Conservation (phyloP, 2,329 filamentous ascomycete species). For the Huntiella bhutanensis region DNA sequence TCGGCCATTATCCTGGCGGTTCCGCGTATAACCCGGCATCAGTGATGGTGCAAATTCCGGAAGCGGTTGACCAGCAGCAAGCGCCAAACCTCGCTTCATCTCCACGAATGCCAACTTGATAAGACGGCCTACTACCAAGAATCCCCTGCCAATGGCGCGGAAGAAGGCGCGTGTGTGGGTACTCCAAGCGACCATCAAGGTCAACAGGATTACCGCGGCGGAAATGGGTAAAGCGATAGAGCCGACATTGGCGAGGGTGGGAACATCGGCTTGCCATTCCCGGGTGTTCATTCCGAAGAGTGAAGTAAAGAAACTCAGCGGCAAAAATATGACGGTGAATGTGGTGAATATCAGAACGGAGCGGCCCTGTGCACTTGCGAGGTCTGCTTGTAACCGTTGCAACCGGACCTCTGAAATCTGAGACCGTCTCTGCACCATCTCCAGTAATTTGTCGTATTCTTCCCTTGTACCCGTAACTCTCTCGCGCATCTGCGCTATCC, state of each 20-base stretch:
- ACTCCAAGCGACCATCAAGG: conserved; percentile 38
- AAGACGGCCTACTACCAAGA: background rate
- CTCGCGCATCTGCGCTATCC: conserved; percentile 36
- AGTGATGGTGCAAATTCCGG: no score
- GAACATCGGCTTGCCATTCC: conserved; percentile 36
- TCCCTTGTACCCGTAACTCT: conserved; percentile 38
- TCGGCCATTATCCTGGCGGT: background rate
- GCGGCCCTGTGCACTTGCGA: conserved; percentile 41
- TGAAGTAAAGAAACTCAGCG: conserved; percentile 45
- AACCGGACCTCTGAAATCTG: conserved; percentile 47
- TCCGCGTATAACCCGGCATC: no score
- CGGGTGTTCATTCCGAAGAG: conserved; percentile 46
- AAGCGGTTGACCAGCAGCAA: background rate
- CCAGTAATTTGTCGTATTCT: conserved; percentile 45
- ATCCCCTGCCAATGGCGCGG: conserved; percentile 13
- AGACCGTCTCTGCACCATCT: conserved; percentile 48
- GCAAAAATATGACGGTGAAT: conserved; percentile 44
- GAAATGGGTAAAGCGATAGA: conserved; percentile 30
- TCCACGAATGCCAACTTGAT: background rate
- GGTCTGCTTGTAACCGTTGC: conserved; percentile 41
- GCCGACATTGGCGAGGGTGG: conserved; percentile 27
- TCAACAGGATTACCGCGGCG: conserved; percentile 26
- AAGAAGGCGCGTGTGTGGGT: conserved; percentile 22
- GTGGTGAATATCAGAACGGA: conserved; percentile 49
- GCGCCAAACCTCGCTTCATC: background rate